phyloP scores from a whole-genome alignment of 1,284 basidiomycete genomes.

The Pseudozyma thailandica region DNA sequence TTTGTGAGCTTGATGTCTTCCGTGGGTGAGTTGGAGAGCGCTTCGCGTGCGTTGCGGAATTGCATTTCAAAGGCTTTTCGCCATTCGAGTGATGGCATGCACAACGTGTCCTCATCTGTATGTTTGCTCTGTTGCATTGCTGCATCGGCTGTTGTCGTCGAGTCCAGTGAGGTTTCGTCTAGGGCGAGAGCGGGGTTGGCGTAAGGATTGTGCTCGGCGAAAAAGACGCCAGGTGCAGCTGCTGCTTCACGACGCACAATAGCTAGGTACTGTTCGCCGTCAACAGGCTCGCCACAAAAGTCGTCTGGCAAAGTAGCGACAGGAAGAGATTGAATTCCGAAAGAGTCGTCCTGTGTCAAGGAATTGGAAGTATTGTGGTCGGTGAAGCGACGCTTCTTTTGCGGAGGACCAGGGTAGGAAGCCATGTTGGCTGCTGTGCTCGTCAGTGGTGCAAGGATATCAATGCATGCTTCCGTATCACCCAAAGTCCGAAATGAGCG shows the following conservation, averaged over 20 bases:
- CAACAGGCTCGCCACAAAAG: conserved; percentile 56
- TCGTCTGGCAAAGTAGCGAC: conserved; percentile 52
- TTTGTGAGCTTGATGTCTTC: conserved; percentile 26
- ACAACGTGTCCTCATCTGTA: conserved; percentile 1
- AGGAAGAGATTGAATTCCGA: conserved; percentile 55
- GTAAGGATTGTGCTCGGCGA: conserved; percentile 48
- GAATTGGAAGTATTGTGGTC: not conserved
- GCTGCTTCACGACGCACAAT: conserved; percentile 56
- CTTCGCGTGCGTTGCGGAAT: conserved; percentile 40
- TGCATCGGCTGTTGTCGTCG: not conserved
- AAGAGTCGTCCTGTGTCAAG: conserved; percentile 19
- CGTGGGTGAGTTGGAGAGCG: conserved; percentile 37
- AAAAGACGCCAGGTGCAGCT: conserved; percentile 32
- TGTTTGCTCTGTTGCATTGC: not conserved
- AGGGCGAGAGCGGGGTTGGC: conserved; percentile 1
- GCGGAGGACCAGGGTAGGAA: not conserved
- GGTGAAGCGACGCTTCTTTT: conserved; percentile 22
- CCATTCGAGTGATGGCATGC: conserved; percentile 48
- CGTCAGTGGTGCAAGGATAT: not conserved
- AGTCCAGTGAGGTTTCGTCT: not conserved
- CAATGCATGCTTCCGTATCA: no score
- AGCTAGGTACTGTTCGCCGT: conserved; percentile 62
- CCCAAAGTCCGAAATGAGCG: conserved; percentile 12
- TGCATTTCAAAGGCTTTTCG: conserved; percentile 19
- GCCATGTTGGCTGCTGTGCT: not conserved